Conservation (phyloP, 441 rosid species). For the Brassica balearica region DNA sequence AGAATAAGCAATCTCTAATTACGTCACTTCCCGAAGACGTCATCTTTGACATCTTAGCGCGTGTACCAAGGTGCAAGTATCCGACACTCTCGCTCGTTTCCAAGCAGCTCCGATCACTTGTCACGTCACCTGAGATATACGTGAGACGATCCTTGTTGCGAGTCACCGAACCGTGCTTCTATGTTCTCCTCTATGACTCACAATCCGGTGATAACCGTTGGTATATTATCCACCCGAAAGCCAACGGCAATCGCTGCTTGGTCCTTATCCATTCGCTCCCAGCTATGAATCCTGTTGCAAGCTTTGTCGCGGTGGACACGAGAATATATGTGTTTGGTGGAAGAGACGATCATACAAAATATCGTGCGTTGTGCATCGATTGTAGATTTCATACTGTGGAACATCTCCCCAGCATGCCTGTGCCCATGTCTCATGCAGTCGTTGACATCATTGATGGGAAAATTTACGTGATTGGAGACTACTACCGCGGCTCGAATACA, state of each 20-base stretch:
- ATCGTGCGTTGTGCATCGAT: background rate
- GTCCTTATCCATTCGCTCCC: background rate
- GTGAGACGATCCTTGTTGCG: background rate
- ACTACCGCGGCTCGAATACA: background rate
- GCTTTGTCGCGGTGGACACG: background rate
- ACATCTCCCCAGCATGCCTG: background rate
- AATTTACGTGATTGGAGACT: background rate
- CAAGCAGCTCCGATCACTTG: background rate
- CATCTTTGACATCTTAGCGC: background rate
- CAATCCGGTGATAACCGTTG: background rate
- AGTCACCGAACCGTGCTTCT: background rate
- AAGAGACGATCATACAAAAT: background rate
- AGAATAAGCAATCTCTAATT: background rate
- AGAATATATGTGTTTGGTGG: background rate
- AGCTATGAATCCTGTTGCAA: background rate
- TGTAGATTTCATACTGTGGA: background rate
- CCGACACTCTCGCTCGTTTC: background rate
- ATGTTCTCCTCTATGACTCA: background rate
- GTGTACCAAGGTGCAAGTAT: background rate
- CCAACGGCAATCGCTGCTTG: background rate
- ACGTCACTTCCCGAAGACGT: background rate
- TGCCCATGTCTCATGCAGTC: background rate
- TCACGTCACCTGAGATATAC: background rate
- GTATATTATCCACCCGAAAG: background rate
- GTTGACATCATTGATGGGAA: background rate